Conservation (phyloP, 768 basidiomycete species). For the Suillus weaverae region DNA sequence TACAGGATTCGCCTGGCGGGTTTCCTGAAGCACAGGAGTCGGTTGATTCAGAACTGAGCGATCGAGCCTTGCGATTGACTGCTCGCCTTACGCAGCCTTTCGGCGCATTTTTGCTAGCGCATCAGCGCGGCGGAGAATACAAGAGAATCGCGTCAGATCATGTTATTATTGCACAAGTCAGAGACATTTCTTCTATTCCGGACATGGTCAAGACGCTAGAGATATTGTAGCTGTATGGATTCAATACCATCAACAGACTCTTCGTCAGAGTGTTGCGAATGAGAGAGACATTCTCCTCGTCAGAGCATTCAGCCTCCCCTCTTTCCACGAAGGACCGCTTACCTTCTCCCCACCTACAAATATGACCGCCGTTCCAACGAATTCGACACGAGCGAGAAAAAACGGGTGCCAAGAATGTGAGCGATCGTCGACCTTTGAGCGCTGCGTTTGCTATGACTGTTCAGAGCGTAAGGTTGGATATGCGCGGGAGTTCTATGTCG, state of each 20-base stretch:
- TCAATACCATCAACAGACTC: no score
- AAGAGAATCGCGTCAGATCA: not conserved
- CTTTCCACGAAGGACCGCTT: slow-evolving; percentile 80
- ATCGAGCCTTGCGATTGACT: not conserved
- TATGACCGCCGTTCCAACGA: slow-evolving; percentile 78
- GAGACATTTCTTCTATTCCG: not conserved
- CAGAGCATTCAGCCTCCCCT: slow-evolving; percentile 67
- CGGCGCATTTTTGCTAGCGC: not conserved
- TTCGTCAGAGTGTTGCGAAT: no score
- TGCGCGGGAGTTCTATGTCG: slow-evolving; percentile 36
- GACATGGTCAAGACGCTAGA: not conserved
- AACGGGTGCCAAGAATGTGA: slow-evolving; percentile 83
- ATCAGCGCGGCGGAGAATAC: not conserved
- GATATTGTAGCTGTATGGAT: not conserved
- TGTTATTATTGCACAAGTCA: not conserved
- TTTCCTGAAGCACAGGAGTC: not conserved
- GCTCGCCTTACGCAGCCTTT: not conserved
- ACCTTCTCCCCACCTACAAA: slow-evolving; percentile 90
- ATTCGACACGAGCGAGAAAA: slow-evolving; percentile 90
- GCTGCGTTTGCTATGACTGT: slow-evolving; percentile 73
- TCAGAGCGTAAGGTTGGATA: slow-evolving; percentile 64
- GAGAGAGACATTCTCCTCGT: no score
- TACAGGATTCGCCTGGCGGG: no score
- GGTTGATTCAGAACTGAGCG: not conserved
- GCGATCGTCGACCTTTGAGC: slow-evolving; percentile 89